Conservation (phyloP, 495 filamentous ascomycete species). For the Hypomontagnella submonticulosa region DNA sequence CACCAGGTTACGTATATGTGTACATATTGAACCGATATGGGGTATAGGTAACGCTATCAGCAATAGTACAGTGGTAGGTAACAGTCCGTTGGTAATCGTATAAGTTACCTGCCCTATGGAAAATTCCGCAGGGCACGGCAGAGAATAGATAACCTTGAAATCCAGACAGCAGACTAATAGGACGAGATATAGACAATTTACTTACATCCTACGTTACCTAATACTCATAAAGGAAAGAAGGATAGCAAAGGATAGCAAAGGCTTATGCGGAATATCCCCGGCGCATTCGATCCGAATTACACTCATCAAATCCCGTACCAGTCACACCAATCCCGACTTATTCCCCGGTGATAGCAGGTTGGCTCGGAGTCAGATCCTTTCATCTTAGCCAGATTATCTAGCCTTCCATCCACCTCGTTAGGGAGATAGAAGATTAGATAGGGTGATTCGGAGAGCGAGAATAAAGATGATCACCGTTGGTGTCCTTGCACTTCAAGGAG, state of each 20-base stretch:
- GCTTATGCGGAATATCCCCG: too few species aligned
- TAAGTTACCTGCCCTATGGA: background rate
- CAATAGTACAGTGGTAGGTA: too few species aligned
- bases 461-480: slow-evolving; percentile 71
- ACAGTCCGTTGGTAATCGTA: too few species aligned
- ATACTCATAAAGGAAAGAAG: too few species aligned
- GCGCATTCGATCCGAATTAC: background rate
- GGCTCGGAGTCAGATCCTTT: background rate
- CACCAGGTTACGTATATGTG: background rate
- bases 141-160: background rate
- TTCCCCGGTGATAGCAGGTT: background rate
- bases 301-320: slow-evolving; percentile 10
- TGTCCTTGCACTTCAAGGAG: slow-evolving; percentile 92
- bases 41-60: too few species aligned
- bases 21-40: too few species aligned
- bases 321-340: slow-evolving; percentile 4
- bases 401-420: background rate
- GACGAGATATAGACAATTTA: background rate
- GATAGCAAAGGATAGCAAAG: too few species aligned
- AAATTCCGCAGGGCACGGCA: slow-evolving; percentile 23
- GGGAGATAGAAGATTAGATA: background rate
- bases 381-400: background rate
- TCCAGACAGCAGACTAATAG: background rate
- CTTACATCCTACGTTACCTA: too few species aligned
- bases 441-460: background rate